Base-by-base conservation (phyloP, 331 rosid species). In the Phaseolus coccineus region DNA sequence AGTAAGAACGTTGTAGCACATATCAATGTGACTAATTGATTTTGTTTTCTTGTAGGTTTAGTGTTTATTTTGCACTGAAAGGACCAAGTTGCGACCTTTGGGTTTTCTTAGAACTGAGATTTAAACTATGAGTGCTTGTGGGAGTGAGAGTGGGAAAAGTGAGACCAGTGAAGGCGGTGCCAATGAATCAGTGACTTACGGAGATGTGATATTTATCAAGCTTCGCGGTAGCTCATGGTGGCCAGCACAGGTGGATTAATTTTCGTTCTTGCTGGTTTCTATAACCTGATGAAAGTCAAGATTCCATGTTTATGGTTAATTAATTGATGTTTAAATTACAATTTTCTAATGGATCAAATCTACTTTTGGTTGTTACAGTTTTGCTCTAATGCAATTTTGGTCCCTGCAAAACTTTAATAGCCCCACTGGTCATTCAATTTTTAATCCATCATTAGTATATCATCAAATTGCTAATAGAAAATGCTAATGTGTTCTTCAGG, bases 221-320 rank as follows among this genome's bases (percentile, higher is more conserved):
- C 89, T 78, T 71, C 77, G 35, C 0, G 47, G 86, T 76, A 80
- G 73, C 19, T 83, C 85, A 3, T 89, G 97, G 96, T 92, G 97
- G 97, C 96, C 96, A 57, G 93, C 87, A 8, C 94, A 89, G 90
- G 97, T 92, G 46, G 68, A 39, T 64, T 11, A 40, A 57, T 76
- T 74, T 52, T 78, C 24, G 3, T 62, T 5, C 35, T 65, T 81
- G 9, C 13, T 0, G 14, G 53, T 37, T 76, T 74, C 39, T 65
- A 10, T 74, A 53, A 24, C 33, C 59, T 68, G 53, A 4, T 58
- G 31, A 72, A 50, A 53, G 51, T 13, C 47, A 22, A 35, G 44
- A 70, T 81, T 16, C 19, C 62, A 9, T 61, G 44, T 77, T 50
- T 59, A 24, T 75, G 78, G 48, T 62, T 68, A 47, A 62, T 15